Conservation (phyloP, 2,329 filamentous ascomycete genomes). For the Colletotrichum caudatum region DNA sequence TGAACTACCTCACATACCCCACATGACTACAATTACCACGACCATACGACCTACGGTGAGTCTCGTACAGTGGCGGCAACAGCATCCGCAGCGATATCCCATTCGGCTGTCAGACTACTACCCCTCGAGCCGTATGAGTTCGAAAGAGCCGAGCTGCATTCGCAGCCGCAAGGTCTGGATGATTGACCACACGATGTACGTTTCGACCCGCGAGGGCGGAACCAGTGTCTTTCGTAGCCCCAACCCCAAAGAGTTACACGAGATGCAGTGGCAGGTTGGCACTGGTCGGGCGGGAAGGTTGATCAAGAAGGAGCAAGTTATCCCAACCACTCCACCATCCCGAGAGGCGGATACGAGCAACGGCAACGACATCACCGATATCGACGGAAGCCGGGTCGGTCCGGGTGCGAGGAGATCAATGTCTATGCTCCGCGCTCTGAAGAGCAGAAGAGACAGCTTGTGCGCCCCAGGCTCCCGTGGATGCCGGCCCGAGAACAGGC, state of each 20-base stretch:
- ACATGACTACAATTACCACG: slow-evolving; percentile 59
- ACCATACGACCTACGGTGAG: slow-evolving; percentile 55
- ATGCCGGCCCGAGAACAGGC: slow-evolving; percentile 10
- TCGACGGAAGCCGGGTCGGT: background rate
- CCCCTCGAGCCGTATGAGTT: slow-evolving; percentile 44
- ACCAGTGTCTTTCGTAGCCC: slow-evolving; percentile 54
- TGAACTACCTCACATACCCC: slow-evolving; percentile 60
- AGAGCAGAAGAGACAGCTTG: slow-evolving; percentile 1
- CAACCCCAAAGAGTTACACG: slow-evolving; percentile 55
- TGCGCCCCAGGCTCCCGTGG: background rate
- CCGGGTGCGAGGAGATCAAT: background rate
- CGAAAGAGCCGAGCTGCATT: slow-evolving; percentile 50
- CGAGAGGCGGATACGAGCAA: slow-evolving; percentile 40
- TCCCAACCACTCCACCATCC: slow-evolving; percentile 38
- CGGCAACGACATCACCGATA: slow-evolving; percentile 29
- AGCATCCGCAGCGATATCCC: slow-evolving; percentile 54
- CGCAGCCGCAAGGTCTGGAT: slow-evolving; percentile 56
- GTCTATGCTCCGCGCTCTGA: slow-evolving; percentile 8
- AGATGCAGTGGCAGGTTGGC: slow-evolving; percentile 55
- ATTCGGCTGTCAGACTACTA: slow-evolving; percentile 56
- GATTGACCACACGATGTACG: slow-evolving; percentile 58
- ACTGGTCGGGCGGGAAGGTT: slow-evolving; percentile 48
- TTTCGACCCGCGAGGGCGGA: slow-evolving; percentile 54
- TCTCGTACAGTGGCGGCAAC: slow-evolving; percentile 53
- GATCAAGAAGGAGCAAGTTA: slow-evolving; percentile 51